These are phyloP conservation scores for Psilocybe cubensis DNA, from an alignment of 768 basidiomycete species.

Conservation along the genomic window DNA sequence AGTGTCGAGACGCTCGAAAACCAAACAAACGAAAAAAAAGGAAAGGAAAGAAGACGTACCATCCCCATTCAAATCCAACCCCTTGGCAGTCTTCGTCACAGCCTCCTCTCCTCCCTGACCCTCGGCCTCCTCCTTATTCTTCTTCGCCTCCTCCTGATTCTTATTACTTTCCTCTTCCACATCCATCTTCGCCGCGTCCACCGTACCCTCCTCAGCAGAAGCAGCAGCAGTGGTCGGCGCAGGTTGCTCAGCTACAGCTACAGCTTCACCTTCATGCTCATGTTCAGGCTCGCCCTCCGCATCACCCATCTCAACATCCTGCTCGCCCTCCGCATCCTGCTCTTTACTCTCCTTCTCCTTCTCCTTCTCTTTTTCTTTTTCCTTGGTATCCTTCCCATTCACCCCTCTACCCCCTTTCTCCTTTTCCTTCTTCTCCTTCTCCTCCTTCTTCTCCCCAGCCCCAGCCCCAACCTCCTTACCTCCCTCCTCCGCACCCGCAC, in stretches of 20 bases:
- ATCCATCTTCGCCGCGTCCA: neutral
- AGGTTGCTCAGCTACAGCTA: neutral
- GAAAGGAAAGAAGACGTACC: slow-evolving; percentile 14
- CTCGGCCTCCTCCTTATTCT: slow-evolving; percentile 17
- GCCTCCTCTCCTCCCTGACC: neutral
- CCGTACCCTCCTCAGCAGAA: neutral
- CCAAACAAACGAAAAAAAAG: neutral
- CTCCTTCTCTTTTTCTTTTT: neutral
- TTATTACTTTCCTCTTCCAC: neutral
- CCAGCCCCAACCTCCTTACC: neutral
- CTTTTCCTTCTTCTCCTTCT: neutral
- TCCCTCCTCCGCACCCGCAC: neutral
- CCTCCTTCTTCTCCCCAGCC: neutral
- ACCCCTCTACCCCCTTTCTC: neutral
- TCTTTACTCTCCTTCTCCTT: neutral
- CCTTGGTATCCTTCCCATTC: too few relatives aligned
- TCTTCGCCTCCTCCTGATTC: slow-evolving; percentile 2
- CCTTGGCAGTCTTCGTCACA: slow-evolving; percentile 31
- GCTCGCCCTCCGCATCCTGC: slow-evolving; percentile 17
- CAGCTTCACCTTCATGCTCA: slow-evolving; percentile 23
- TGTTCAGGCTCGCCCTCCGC: neutral
- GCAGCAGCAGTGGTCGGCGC: too few relatives aligned
- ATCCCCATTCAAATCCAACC: slow-evolving; percentile 39
- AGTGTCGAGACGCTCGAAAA: neutral
- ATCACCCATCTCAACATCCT: neutral